These are phyloP conservation scores for Tanacetum coccineum DNA, from an alignment of 129 eudicot species.

Conservation along the genomic window DNA sequence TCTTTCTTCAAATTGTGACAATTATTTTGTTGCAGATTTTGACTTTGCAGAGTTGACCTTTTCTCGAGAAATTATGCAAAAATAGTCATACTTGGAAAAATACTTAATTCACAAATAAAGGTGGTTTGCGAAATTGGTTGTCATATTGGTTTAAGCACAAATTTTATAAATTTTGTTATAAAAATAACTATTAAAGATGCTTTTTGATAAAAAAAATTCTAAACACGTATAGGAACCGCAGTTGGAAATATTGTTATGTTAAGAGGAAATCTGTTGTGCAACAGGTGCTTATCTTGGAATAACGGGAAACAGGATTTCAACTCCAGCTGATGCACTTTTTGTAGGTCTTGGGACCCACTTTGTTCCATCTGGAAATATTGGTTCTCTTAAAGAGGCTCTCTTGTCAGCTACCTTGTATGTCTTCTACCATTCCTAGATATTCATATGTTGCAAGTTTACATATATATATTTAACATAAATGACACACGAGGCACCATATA, in stretches of 20 bases:
- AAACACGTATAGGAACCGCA: neutral
- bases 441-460: neutral
- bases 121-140: too few relatives aligned
- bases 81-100: too few relatives aligned
- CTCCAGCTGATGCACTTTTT: conserved; percentile 86
- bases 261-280: conserved; percentile 11
- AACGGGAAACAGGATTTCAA: conserved; percentile 84
- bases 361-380: conserved; percentile 72
- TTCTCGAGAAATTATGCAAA: too few relatives aligned
- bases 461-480: neutral
- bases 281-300: conserved; percentile 95
- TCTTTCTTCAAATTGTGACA: too few relatives aligned
- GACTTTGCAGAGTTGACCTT: too few relatives aligned
- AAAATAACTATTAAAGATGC: neutral
- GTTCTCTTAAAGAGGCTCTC: conserved; percentile 60
- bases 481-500: conserved; percentile 4
- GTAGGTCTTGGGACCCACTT: conserved; percentile 94
- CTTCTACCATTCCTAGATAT: conserved; percentile 16
- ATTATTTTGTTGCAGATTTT: too few relatives aligned
- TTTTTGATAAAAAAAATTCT: neutral
- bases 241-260: neutral
- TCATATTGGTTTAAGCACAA: too few relatives aligned
- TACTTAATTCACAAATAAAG: too few relatives aligned
- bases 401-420: conserved; percentile 66
- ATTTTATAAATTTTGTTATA: too few relatives aligned